Evolutionary conservation across 441 rosid species (phyloP).

Genomic region (Populus trichocarpa): DNA sequence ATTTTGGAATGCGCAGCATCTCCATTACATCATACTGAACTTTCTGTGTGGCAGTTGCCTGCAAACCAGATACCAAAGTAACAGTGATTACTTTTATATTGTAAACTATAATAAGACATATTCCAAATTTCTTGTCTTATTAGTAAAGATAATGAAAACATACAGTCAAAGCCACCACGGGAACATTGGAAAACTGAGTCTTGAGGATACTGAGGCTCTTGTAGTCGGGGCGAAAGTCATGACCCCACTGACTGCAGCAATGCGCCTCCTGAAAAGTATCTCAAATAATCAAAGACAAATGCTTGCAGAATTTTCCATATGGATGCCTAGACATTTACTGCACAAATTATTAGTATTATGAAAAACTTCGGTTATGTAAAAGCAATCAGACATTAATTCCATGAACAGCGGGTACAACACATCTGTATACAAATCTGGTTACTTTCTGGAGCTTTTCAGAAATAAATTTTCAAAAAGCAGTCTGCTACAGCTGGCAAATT

Average conservation of each 20-base stretch:
- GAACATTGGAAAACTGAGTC: conserved; percentile 89
- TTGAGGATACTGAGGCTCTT: conserved; percentile 91
- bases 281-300: conserved; percentile 16
- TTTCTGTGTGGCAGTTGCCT: conserved; percentile 98
- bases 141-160: conserved; percentile 20
- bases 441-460: not conserved
- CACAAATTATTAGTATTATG: not conserved
- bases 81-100: conserved; percentile 14
- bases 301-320: not conserved
- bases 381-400: not conserved
- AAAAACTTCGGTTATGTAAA: not conserved
- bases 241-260: conserved; percentile 99
- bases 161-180: conserved; percentile 94
- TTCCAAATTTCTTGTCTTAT: not conserved
- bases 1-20: conserved; percentile 85
- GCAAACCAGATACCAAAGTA: conserved; percentile 22
- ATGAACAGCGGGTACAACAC: not conserved
- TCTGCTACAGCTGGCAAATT: not conserved
- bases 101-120: not conserved
- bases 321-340: not conserved
- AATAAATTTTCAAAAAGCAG: not conserved
- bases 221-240: conserved; percentile 99
- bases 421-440: not conserved
- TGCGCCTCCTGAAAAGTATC: conserved; percentile 89
- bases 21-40: conserved; percentile 88